Percentiles rank a stretch among this genome's conserved stretches.
These are phyloP conservation scores for Colletotrichum musicola DNA, from an alignment of 2,329 filamentous ascomycete species.

Conservation along the genomic window DNA sequence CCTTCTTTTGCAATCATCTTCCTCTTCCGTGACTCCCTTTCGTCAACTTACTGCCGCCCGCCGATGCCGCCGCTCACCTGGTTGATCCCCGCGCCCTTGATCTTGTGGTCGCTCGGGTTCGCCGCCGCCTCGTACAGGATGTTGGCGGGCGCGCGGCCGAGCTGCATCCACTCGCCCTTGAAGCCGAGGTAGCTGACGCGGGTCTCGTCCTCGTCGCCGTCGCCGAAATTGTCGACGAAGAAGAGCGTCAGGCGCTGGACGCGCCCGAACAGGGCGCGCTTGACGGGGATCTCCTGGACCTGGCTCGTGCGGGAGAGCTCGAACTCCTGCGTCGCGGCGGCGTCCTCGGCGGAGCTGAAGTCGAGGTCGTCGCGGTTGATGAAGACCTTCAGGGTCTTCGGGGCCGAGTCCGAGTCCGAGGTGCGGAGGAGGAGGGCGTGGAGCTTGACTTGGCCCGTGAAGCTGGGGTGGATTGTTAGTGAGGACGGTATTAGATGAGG, in stretches of 20 bases:
- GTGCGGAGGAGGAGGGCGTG: conserved; percentile 90
- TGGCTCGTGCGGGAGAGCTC: conserved; percentile 83
- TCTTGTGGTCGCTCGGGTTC: conserved; percentile 87
- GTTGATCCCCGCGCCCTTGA: conserved; percentile 69
- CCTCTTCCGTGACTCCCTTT: neutral
- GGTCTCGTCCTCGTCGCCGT: conserved; percentile 84
- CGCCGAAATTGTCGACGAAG: conserved; percentile 90
- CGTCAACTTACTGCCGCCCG: conserved; percentile 41
- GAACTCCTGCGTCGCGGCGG: conserved; percentile 79
- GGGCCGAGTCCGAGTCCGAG: conserved; percentile 76
- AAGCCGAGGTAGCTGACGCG: conserved; percentile 77
- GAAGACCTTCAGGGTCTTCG: conserved; percentile 87
- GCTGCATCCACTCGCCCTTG: conserved; percentile 85
- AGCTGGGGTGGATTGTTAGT: conserved; percentile 63
- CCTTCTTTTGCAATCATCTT: no score
- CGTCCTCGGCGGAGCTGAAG: conserved; percentile 80
- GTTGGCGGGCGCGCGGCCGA: conserved; percentile 83
- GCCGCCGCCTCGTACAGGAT: conserved; percentile 95
- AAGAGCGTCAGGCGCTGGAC: conserved; percentile 88
- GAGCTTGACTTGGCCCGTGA: conserved; percentile 93
- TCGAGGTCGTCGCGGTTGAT: conserved; percentile 90
- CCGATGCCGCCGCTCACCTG: conserved; percentile 69
- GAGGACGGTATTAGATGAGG: no score
- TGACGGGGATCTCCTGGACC: conserved; percentile 88
- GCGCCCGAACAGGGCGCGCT: conserved; percentile 88